Base-by-base conservation (phyloP, 192 early-diverging fungal species). In the Radiomyces spectabilis region DNA sequence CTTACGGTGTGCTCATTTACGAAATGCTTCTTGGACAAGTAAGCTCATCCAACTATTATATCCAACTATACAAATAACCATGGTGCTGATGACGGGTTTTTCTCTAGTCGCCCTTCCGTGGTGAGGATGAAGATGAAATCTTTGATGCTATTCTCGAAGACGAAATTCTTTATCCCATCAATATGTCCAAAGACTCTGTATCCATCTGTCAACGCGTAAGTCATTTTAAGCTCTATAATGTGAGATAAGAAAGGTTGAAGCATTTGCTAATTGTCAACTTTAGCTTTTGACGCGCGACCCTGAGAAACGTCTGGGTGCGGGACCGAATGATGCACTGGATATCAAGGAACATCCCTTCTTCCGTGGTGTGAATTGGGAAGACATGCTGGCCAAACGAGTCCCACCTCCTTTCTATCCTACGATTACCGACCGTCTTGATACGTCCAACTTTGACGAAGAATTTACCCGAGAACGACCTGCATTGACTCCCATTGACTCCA, bases 361-460 rank as follows among this genome's bases (percentile, higher is more conserved):
- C 74, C 80, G 84, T 38, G 89, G 90, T 25, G 86, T 92, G 38
- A 91, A 95, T 66, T 98, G 93, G 93, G 89, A 97, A 57, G 95
- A 87, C 31, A 86, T 97, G 57, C 67, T 94, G 24, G 75, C 87
- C 49, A 86, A 92, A 66, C 78, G 83, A 56, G 82, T 92, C 6
- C 73, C 87, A 3, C 89, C 94, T 18, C 92, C 93, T 12, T 98
- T 86, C 66, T 83, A 82, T 27, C 95, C 95, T 21, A 84, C 80
- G 30, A 84, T 98, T 50, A 27, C 27, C 2, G 83, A 78, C 61
- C 57, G 34, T 67, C 85, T 86, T 5, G 95, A 98, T 67, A 85
- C 88, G 8, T 95, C 93, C 39, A 97, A 97, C 83, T 98, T 98
- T 86, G 95, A 98, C 63, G 81, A 85, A 16, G 95, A 98, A 76